Percentiles rank a stretch among this genome's conserved stretches.
phyloP scores from a whole-genome alignment of 306 rosid species.

The Glycine soja region DNA sequence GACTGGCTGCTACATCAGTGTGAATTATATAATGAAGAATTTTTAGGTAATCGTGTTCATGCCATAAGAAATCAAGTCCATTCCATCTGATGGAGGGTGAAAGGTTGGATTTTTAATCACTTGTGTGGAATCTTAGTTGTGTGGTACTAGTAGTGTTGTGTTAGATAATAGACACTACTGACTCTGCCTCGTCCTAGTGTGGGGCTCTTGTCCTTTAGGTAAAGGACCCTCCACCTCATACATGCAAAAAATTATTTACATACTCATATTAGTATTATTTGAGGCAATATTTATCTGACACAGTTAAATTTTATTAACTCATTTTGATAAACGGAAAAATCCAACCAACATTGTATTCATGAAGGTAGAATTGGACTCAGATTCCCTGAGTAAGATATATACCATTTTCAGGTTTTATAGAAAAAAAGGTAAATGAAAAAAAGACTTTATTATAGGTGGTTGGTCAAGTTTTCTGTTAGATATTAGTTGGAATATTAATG shows the following conservation, averaged over 20 bases:
- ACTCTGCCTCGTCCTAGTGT: conserved; percentile 36
- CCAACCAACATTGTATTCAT: no score
- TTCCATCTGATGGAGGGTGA: conserved; percentile 33
- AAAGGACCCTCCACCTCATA: conserved; percentile 16
- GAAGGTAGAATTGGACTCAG: no score
- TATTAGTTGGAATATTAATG: no score
- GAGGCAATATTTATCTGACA: neutral
- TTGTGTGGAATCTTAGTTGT: conserved; percentile 43
- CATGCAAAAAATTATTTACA: neutral
- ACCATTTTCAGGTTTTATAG: no score
- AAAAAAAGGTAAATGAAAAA: no score
- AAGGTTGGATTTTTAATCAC: conserved; percentile 43
- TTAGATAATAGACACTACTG: conserved; percentile 26
- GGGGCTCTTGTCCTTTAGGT: conserved; percentile 45
- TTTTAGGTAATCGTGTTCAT: conserved; percentile 53
- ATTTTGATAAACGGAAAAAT: no score
- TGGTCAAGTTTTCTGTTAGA: no score
- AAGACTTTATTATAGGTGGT: no score
- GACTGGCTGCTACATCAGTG: neutral
- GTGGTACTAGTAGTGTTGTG: conserved; percentile 19
- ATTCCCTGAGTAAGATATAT: neutral
- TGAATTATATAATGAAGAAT: conserved; percentile 44
- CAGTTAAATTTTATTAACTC: neutral
- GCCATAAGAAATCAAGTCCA: conserved; percentile 52
- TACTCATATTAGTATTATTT: neutral